These are phyloP conservation scores for Camillea tinctor DNA, from an alignment of 2,329 filamentous ascomycete genomes.

Conservation along the genomic window DNA sequence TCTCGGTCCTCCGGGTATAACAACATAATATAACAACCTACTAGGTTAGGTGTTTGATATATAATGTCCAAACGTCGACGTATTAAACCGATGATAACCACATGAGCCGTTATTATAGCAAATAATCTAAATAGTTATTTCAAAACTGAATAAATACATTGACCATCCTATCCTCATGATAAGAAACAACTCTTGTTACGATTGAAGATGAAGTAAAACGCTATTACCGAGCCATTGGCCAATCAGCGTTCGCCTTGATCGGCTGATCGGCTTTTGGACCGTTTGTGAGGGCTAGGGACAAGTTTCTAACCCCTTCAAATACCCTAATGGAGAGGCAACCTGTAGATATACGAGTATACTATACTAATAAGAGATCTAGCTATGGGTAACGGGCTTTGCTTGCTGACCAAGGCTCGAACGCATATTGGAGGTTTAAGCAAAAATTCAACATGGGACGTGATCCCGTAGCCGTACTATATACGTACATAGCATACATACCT, in stretches of 20 bases:
- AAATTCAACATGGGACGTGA: no score
- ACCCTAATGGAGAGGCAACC: not conserved
- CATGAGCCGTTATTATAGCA: no score
- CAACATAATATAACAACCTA: no score
- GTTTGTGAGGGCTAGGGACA: not conserved
- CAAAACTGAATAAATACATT: not conserved
- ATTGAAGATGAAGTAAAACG: not conserved
- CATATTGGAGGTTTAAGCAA: not conserved
- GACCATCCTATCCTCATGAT: not conserved
- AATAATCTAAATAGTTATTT: no score
- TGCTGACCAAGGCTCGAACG: not conserved
- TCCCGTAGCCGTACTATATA: no score
- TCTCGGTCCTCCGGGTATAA: no score
- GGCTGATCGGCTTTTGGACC: not conserved
- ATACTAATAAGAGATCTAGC: not conserved
- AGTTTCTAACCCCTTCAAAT: not conserved
- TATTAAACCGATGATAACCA: no score
- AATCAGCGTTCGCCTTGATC: not conserved
- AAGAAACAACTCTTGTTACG: not conserved
- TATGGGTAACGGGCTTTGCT: not conserved
- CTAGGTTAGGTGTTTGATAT: no score
- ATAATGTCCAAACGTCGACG: no score
- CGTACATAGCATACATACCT: no score
- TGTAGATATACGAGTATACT: no score
- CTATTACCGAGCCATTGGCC: not conserved